Conservation (phyloP, 306 rosid species). For the Neltuma alba region DNA sequence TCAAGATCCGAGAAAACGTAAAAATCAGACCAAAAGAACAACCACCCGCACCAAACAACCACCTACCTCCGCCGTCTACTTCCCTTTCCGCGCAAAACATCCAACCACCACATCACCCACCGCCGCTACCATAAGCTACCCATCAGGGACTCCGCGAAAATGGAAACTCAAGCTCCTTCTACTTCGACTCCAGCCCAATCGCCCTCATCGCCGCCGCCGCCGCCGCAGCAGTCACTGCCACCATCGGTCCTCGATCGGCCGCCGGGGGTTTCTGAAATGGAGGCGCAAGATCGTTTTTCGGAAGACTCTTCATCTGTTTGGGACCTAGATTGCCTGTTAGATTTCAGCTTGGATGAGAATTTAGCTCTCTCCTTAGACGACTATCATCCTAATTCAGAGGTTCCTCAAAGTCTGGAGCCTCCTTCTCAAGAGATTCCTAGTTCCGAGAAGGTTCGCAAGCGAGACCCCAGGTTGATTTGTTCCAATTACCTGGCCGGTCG, state of each 20-base stretch:
- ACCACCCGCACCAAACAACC: slow-evolving; percentile 4
- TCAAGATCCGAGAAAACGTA: neutral
- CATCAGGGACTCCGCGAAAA: neutral
- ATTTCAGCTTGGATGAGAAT: slow-evolving; percentile 50
- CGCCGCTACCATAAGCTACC: neutral
- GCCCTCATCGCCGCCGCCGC: neutral
- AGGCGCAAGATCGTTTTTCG: slow-evolving; percentile 23
- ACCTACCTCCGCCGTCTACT: slow-evolving; percentile 14
- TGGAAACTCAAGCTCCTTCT: neutral
- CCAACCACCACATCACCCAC: slow-evolving; percentile 10
- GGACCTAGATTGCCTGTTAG: slow-evolving; percentile 68
- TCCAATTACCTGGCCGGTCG: slow-evolving; percentile 85
- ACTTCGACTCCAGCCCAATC: neutral
- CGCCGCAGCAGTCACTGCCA: neutral
- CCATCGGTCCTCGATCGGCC: neutral
- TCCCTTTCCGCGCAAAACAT: slow-evolving; percentile 29
- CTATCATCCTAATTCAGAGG: neutral
- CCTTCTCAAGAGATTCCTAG: neutral
- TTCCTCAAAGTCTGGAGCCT: slow-evolving; percentile 1
- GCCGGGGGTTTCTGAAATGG: slow-evolving; percentile 38
- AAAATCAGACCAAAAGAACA: neutral
- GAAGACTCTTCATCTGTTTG: slow-evolving; percentile 49
- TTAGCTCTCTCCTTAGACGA: slow-evolving; percentile 20
- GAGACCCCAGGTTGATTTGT: slow-evolving; percentile 88
- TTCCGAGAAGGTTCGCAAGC: slow-evolving; percentile 62